Percentiles rank a stretch among this genome's conserved stretches.
Evolutionary conservation across 768 basidiomycete genomes (phyloP).

Genomic region (Naganishia antarctica): DNA sequence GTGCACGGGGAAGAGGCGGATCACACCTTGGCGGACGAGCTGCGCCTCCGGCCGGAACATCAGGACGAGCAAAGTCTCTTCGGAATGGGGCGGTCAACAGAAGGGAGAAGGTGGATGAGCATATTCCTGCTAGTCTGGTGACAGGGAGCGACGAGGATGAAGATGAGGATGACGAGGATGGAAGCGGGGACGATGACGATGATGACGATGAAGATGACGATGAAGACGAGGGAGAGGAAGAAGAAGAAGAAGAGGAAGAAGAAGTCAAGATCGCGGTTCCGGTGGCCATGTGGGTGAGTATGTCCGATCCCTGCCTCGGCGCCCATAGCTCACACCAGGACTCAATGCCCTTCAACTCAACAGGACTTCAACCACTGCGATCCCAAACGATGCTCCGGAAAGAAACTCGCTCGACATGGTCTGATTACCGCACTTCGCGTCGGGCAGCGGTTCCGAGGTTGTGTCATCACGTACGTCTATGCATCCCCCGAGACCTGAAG

Average conservation of each 20-base stretch:
- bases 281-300: slow-evolving; percentile 91
- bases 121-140: slow-evolving; percentile 30
- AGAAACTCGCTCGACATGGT: slow-evolving; percentile 79
- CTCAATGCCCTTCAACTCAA: slow-evolving; percentile 16
- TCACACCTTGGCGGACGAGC: slow-evolving; percentile 12
- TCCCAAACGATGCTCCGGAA: slow-evolving; percentile 78
- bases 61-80: slow-evolving; percentile 23
- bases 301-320: background rate
- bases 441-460: slow-evolving; percentile 78
- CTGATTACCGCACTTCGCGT: slow-evolving; percentile 77
- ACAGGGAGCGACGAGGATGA: slow-evolving; percentile 23
- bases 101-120: slow-evolving; percentile 24
- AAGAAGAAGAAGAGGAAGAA: slow-evolving; percentile 49
- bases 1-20: slow-evolving; percentile 25
- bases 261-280: slow-evolving; percentile 55
- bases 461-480: slow-evolving; percentile 80
- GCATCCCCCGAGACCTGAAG: too few species aligned
- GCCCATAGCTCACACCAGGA: too few species aligned
- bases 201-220: slow-evolving; percentile 19
- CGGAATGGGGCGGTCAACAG: slow-evolving; percentile 24
- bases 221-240: slow-evolving; percentile 50
- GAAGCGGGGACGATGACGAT: slow-evolving; percentile 4
- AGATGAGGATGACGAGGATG: slow-evolving; percentile 21
- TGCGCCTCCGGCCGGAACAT: slow-evolving; percentile 25
- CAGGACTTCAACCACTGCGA: slow-evolving; percentile 99